Evolutionary conservation across 371 early-diverging fungal species (phyloP), one percentile per base, ranked within the genome.

Genomic region (Chytridiales sp.): DNA sequence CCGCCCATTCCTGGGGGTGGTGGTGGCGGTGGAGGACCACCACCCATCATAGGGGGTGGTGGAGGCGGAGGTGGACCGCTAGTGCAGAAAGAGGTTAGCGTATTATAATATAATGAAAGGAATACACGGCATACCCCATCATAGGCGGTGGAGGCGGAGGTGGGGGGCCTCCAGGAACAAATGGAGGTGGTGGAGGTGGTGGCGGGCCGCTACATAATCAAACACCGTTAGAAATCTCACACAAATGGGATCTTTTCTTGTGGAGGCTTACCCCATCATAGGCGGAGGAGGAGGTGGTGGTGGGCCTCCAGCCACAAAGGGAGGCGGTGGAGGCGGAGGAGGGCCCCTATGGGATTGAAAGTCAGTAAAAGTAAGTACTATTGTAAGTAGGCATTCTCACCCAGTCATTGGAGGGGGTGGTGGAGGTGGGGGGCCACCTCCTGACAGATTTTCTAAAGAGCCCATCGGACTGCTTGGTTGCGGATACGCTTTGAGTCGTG

Each of bases 21-120:
- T 1, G 67, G 71, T 2, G 71, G 71, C 13, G 71, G 68, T 1
- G 73, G 73, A 5, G 62, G 67, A 3, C 65, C 65, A n/a, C n/a
- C n/a, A n/a, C n/a, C n/a, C n/a, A 59, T 61, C 39, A 65, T 59
- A 22, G 52, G 49, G 26, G 63, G 63, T 29, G 47, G 39, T 38
- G 63, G 63, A 35, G 51, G 63, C 34, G 65, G 64, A 55, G 50
- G 46, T 36, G 48, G 27, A 13, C 62, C 52, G 24, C 54, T 40
- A 9, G 29, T 34, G 19, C 48, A 35, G 19, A 60, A 60, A 0
- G 64, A 52, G 24, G 42, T 27, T 15, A 41, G 62, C 29, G 54
- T 64, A 21, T 38, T 15, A 36, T 9, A 13, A 31, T 42, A 15
- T 35, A n/a, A 44, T 24, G 26, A 36, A 32, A 5, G 19, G 17